Percentiles rank a stretch among this genome's conserved stretches.
phyloP scores from a whole-genome alignment of 352 stramenopile genomes.

The Phytophthora cryptogea region DNA sequence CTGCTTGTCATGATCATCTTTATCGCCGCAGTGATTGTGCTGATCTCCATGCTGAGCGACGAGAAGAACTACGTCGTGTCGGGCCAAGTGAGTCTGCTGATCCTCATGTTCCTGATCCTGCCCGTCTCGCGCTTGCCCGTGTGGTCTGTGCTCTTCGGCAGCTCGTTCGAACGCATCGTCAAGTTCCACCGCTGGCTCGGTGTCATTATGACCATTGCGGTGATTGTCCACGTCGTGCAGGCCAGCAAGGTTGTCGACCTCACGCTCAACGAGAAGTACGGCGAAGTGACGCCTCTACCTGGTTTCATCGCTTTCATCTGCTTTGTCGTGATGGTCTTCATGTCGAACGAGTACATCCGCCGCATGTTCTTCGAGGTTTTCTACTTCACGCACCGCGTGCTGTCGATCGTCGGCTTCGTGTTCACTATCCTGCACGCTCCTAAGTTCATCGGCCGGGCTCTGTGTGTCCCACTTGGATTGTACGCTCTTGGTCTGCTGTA shows the following conservation, averaged over 20 bases:
- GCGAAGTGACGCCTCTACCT: slow-evolving; percentile 57
- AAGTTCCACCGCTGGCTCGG: slow-evolving; percentile 89
- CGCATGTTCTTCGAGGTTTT: slow-evolving; percentile 78
- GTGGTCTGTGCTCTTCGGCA: slow-evolving; percentile 75
- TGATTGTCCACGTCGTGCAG: slow-evolving; percentile 66
- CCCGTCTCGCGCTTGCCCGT: slow-evolving; percentile 62
- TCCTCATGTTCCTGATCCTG: slow-evolving; percentile 83
- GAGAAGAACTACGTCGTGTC: slow-evolving; percentile 44
- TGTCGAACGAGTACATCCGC: slow-evolving; percentile 67
- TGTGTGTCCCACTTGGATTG: slow-evolving; percentile 64
- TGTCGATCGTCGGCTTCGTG: slow-evolving; percentile 75
- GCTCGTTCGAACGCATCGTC: slow-evolving; percentile 80
- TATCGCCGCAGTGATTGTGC: slow-evolving; percentile 45
- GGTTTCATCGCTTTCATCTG: slow-evolving; percentile 68
- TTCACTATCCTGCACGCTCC: slow-evolving; percentile 74
- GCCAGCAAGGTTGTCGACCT: slow-evolving; percentile 46
- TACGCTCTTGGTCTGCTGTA: slow-evolving; percentile 62
- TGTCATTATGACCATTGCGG: slow-evolving; percentile 52
- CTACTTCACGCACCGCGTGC: slow-evolving; percentile 74
- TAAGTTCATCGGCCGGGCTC: slow-evolving; percentile 57
- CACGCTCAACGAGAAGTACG: slow-evolving; percentile 51
- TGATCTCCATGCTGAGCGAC: slow-evolving; percentile 45
- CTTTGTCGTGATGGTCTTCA: slow-evolving; percentile 56
- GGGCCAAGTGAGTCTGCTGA: slow-evolving; percentile 64
- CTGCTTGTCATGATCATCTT: slow-evolving; percentile 72